phyloP scores from a whole-genome alignment of 192 early-diverging fungal genomes.

The Coemansia sp. region DNA sequence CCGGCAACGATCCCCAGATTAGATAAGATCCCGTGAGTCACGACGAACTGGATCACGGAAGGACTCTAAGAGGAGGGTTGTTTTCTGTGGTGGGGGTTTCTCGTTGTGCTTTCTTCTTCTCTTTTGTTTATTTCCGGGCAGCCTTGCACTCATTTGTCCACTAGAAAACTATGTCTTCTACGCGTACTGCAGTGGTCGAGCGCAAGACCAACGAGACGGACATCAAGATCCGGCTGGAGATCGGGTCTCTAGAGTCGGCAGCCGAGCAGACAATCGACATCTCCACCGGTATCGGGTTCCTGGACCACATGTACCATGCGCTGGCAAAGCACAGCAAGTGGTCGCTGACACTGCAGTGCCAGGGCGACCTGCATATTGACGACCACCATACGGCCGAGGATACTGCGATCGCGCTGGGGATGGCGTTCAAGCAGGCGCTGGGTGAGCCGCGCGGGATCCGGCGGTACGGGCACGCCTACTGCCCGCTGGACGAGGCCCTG shows the following conservation, averaged over 20 bases:
- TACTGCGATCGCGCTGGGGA: conserved; percentile 86
- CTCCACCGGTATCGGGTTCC: conserved; percentile 92
- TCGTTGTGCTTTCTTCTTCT: background rate
- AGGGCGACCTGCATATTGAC: conserved; percentile 94
- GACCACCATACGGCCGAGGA: conserved; percentile 99
- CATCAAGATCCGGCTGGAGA: conserved; percentile 62
- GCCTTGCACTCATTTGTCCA: background rate
- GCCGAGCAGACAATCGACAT: conserved; percentile 70
- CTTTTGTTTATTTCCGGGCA: background rate
- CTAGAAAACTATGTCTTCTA: background rate
- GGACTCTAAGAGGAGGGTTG: too few relatives aligned
- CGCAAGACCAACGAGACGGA: conserved; percentile 96
- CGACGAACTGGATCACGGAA: too few relatives aligned
- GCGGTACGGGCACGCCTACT: conserved; percentile 91
- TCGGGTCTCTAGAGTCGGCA: conserved; percentile 53
- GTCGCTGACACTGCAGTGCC: conserved; percentile 79
- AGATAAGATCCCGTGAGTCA: too few relatives aligned
- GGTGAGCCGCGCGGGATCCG: conserved; percentile 83
- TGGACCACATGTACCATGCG: conserved; percentile 99
- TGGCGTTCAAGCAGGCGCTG: conserved; percentile 89
- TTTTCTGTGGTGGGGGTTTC: too few relatives aligned
- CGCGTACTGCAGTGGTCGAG: conserved; percentile 45
- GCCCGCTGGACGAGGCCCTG: conserved; percentile 95
- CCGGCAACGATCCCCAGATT: too few relatives aligned
- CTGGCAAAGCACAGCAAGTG: conserved; percentile 94